Conservation (phyloP, 495 filamentous ascomycete species). For the Podospora anserina region DNA sequence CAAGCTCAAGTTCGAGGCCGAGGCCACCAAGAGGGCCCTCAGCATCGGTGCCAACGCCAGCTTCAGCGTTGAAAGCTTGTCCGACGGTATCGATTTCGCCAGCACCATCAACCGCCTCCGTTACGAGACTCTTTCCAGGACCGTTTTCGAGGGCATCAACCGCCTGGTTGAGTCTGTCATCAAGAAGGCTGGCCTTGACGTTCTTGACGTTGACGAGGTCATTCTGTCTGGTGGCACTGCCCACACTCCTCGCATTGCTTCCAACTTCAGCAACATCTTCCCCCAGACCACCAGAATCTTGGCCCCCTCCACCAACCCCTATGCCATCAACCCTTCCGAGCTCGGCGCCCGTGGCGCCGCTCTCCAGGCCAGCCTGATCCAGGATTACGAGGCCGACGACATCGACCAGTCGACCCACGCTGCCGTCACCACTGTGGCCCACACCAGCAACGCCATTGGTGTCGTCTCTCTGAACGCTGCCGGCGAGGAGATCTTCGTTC, state of each 20-base stretch:
- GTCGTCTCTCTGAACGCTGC: constrained; percentile 68
- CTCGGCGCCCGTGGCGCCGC: constrained; percentile 85
- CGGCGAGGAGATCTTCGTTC: constrained; percentile 63
- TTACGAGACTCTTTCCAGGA: constrained; percentile 83
- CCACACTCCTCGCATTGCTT: constrained; percentile 89
- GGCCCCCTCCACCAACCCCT: constrained; percentile 70
- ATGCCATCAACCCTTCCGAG: constrained; percentile 90
- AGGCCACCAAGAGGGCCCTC: constrained; percentile 84
- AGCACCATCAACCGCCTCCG: constrained; percentile 88
- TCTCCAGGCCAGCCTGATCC: constrained; percentile 88
- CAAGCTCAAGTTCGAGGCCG: constrained; percentile 88
- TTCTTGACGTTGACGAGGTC: constrained; percentile 91
- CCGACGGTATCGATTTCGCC: constrained; percentile 84
- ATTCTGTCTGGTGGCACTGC: constrained; percentile 89
- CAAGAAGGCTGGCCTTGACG: constrained; percentile 87
- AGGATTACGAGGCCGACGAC: constrained; percentile 87
- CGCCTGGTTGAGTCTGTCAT: constrained; percentile 78
- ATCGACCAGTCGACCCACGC: constrained; percentile 96
- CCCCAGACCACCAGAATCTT: constrained; percentile 72
- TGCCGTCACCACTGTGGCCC: constrained; percentile 87
- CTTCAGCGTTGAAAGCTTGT: constrained; percentile 85
- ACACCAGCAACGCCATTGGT: constrained; percentile 83
- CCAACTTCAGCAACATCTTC: constrained; percentile 73
- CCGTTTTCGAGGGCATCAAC: constrained; percentile 82
- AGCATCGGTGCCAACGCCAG: constrained; percentile 81